Evolutionary conservation across 345 rosid genomes (phyloP), one percentile per base, ranked within the genome.

Genomic region (Linum lewisii): DNA sequence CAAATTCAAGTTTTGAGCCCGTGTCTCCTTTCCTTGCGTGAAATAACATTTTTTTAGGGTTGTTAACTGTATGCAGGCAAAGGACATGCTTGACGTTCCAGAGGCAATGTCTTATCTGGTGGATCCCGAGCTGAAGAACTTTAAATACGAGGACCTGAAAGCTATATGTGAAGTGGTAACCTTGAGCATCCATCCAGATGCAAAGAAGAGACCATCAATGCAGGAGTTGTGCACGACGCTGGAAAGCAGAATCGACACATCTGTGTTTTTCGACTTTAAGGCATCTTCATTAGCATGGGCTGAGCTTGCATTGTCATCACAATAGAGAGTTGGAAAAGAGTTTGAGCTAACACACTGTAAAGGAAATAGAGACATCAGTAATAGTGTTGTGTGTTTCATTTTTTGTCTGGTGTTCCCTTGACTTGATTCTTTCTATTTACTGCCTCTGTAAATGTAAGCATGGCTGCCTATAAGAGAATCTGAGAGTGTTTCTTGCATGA

Each of bases 221-320:
- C 76, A 54, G 66, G 96, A 90, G 66, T 14, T 94, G 60, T 71
- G 78, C 61, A 50, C 73, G 63, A 72, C 63, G 38, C 62, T 94
- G 61, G 97, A 90, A 77, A 79, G 81, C 70, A 65, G 71, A 69
- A 85, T 94, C 24, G 95, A 87, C 73, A 71, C 88, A 19, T 84
- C 96, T 2, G 60, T 84, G 21, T 79, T 96, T 0, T 71, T 82
- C 1, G 97, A 85, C 79, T 79, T 85, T 25, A 82, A 80, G 80
- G 76, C 97, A 5, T 83, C 97, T 24, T 82, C 97, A 58, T 71
- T 89, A 75, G 99, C 97, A 6, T 94, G 99, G 97, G 97, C 99
- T 0, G 99, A 94, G 87, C 87, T 82, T 13, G 95, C 95, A 0
- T 83, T 94, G 59, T 77, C 88, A 36, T 85, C 97, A 2, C 87